These are phyloP conservation scores for Amyloporia xantha DNA, from an alignment of 768 basidiomycete genomes.

Conservation along the genomic window DNA sequence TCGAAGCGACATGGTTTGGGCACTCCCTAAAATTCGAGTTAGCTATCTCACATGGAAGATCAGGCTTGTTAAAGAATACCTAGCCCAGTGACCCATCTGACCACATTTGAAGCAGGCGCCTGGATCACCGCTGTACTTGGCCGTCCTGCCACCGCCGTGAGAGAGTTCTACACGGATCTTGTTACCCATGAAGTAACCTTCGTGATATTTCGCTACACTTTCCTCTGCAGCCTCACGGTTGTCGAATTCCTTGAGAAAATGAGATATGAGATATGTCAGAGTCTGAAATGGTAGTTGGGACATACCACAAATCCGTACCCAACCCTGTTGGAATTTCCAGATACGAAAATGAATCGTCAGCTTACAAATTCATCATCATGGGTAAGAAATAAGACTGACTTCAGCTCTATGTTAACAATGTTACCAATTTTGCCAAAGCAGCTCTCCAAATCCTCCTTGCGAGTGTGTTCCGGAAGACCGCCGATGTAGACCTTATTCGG, in stretches of 20 bases:
- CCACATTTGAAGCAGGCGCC: constrained; percentile 88
- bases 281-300: constrained; percentile 8
- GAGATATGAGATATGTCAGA: constrained; percentile 6
- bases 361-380: neutral
- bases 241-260: constrained; percentile 80
- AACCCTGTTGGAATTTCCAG: constrained; percentile 49
- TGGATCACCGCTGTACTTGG: constrained; percentile 78
- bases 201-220: constrained; percentile 82
- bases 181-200: constrained; percentile 89
- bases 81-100: constrained; percentile 83
- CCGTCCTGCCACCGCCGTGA: constrained; percentile 74
- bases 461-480: constrained; percentile 81
- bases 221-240: constrained; percentile 75
- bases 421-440: constrained; percentile 83
- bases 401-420: constrained; percentile 73
- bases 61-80: constrained; percentile 47
- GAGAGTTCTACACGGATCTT: constrained; percentile 86
- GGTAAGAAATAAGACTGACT: constrained; percentile 43
- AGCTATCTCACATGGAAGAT: constrained; percentile 1
- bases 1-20: constrained; percentile 44
- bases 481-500: constrained; percentile 93
- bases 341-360: constrained; percentile 6
- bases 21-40: constrained; percentile 53
- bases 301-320: constrained; percentile 90
- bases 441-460: constrained; percentile 75